A percentile compares a stretch with the other conserved stretches of the same genome.
Evolutionary conservation across 352 stramenopile species (phyloP).

Genomic region (Phytophthora cactorum): DNA sequence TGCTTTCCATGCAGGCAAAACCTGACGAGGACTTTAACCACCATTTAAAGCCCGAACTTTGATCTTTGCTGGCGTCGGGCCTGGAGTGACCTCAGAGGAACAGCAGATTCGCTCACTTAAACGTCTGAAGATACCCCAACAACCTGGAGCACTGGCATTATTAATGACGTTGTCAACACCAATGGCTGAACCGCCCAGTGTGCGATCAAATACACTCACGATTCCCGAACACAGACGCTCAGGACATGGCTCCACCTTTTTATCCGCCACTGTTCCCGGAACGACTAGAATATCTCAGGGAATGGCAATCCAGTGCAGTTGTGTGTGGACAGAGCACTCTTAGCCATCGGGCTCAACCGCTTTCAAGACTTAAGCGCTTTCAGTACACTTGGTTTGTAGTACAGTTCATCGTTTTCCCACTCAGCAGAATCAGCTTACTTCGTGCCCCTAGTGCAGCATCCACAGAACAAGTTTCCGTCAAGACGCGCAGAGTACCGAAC

Average conservation of each 20-base stretch:
- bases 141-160: not conserved
- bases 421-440: slow-evolving; percentile 32
- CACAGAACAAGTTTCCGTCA: slow-evolving; percentile 24
- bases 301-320: slow-evolving; percentile 22
- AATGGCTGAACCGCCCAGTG: slow-evolving; percentile 8
- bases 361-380: slow-evolving; percentile 32
- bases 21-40: not conserved
- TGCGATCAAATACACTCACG: slow-evolving; percentile 20
- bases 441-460: slow-evolving; percentile 20
- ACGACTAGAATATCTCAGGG: slow-evolving; percentile 20
- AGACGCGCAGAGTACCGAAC: slow-evolving; percentile 17
- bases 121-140: not conserved
- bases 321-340: slow-evolving; percentile 13
- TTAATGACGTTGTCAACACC: not conserved
- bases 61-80: slow-evolving; percentile 4
- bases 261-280: slow-evolving; percentile 13
- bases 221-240: slow-evolving; percentile 13
- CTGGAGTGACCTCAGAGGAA: slow-evolving; percentile 2
- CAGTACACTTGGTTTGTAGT: slow-evolving; percentile 22
- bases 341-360: slow-evolving; percentile 13
- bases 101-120: slow-evolving; percentile 2
- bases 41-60: not conserved
- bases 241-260: slow-evolving; percentile 1
- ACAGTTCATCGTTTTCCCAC: slow-evolving; percentile 22
- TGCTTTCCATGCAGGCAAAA: slow-evolving; percentile 5